These are phyloP conservation scores for Pilatotrama ljubarskyi DNA, from an alignment of 768 basidiomycete genomes.

Conservation along the genomic window DNA sequence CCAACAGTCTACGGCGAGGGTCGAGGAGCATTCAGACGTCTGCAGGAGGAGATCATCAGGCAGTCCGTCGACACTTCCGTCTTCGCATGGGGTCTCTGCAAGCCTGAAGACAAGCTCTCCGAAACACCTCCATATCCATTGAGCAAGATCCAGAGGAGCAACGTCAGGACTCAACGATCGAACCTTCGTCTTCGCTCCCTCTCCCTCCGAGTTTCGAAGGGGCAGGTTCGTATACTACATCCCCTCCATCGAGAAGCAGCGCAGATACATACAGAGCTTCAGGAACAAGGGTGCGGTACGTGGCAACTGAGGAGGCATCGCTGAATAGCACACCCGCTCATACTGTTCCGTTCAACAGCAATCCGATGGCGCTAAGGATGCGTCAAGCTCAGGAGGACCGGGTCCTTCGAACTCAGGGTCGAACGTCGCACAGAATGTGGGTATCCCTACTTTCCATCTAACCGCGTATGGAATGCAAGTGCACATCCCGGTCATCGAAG, in stretches of 20 bases:
- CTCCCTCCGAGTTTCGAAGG: neutral
- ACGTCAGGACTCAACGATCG: neutral
- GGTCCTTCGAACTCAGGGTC: too few species aligned
- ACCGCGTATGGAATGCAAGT: neutral
- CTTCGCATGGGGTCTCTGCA: slow-evolving; percentile 6
- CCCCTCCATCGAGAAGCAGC: neutral
- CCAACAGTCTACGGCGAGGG: slow-evolving; percentile 8
- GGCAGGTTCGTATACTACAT: neutral
- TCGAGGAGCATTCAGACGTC: neutral
- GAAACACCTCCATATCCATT: neutral
- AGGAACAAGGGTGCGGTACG: neutral
- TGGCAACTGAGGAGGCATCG: neutral
- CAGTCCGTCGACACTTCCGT: neutral
- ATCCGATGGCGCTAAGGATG: too few species aligned
- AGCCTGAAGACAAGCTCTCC: neutral
- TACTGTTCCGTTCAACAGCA: too few species aligned
- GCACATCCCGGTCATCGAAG: neutral
- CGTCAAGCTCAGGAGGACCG: too few species aligned
- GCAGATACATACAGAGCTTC: neutral
- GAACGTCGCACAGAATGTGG: neutral
- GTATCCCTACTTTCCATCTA: neutral
- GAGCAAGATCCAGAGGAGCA: neutral
- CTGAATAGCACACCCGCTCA: neutral
- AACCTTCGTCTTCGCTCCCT: neutral
- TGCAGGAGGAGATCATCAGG: slow-evolving; percentile 9